Conservation (phyloP, 2,329 filamentous ascomycete genomes). For the Arthrobotrys musiformis region DNA sequence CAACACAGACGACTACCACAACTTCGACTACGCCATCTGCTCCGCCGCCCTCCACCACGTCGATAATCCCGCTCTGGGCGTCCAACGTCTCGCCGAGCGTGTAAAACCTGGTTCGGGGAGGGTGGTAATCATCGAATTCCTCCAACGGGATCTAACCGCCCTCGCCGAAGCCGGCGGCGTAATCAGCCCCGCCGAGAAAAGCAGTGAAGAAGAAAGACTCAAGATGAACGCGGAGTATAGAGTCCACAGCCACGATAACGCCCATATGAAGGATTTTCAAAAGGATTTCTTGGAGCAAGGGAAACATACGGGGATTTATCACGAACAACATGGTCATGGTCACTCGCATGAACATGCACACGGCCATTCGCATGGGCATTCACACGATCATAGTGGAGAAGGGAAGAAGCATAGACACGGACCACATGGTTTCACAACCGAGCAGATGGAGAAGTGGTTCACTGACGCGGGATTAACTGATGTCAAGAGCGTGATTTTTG, state of each 20-base stretch:
- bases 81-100: slow-evolving; percentile 20
- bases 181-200: not conserved
- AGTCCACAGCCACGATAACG: slow-evolving; percentile 41
- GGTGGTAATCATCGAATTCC: slow-evolving; percentile 43
- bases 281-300: not conserved
- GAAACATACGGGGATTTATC: slow-evolving; percentile 1
- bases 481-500: slow-evolving; percentile 37
- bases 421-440: slow-evolving; percentile 41
- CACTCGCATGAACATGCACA: slow-evolving; percentile 25
- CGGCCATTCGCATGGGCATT: not conserved
- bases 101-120: slow-evolving; percentile 14
- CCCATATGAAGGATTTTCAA: slow-evolving; percentile 6
- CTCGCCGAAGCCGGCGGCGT: not conserved
- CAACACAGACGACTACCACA: slow-evolving; percentile 9
- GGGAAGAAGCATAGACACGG: slow-evolving; percentile 31
- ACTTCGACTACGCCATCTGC: slow-evolving; percentile 46
- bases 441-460: slow-evolving; percentile 38
- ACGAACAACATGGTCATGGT: slow-evolving; percentile 29
- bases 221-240: slow-evolving; percentile 46
- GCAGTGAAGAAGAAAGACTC: slow-evolving; percentile 20
- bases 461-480: slow-evolving; percentile 33
- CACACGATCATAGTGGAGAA: not conserved
- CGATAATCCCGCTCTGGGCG: slow-evolving; percentile 21
- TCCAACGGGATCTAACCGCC: slow-evolving; percentile 6
- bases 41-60: slow-evolving; percentile 45